A percentile compares a stretch with the other conserved stretches of the same genome.
Evolutionary conservation across 129 eudicot genomes (phyloP).

Genomic region (Flaveria sonorensis): DNA sequence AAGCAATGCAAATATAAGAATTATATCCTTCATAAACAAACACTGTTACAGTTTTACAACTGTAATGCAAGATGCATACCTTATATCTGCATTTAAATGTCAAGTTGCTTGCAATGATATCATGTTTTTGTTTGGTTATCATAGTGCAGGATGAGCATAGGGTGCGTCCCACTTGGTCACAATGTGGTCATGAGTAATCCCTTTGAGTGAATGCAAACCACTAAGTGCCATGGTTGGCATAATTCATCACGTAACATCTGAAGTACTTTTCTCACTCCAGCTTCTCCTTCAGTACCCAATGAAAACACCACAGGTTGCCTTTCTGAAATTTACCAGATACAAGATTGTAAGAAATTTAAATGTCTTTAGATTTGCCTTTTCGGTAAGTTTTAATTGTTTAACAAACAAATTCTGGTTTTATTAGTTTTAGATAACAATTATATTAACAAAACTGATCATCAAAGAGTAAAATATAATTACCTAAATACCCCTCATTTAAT

Average conservation of each 20-base stretch:
- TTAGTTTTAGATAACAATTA: too few relatives aligned
- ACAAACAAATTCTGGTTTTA: too few relatives aligned
- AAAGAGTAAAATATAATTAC: too few relatives aligned
- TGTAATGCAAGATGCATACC: slow-evolving; percentile 24
- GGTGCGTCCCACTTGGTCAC: slow-evolving; percentile 84
- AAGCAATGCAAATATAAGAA: slow-evolving; percentile 19
- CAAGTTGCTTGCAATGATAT: slow-evolving; percentile 1
- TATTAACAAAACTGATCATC: too few relatives aligned
- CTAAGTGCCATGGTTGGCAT: slow-evolving; percentile 93
- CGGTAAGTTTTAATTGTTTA: too few relatives aligned
- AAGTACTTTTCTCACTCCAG: slow-evolving; percentile 86
- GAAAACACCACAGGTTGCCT: slow-evolving; percentile 86
- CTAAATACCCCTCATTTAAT: too few relatives aligned
- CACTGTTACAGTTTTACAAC: slow-evolving; percentile 36
- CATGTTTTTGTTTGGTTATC: slow-evolving; percentile 41
- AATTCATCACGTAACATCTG: slow-evolving; percentile 85
- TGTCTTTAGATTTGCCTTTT: too few relatives aligned
- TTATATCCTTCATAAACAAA: slow-evolving; percentile 30
- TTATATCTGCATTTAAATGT: slow-evolving; percentile 14
- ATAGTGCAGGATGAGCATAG: slow-evolving; percentile 50
- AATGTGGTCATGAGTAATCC: slow-evolving; percentile 81
- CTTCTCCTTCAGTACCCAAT: slow-evolving; percentile 94
- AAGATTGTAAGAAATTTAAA: too few relatives aligned
- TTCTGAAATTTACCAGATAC: slow-evolving; percentile 33
- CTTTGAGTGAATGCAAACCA: slow-evolving; percentile 71